Evolutionary conservation across 331 rosid species (phyloP), one percentile per base, ranked within the genome.

Genomic region (Arachis monticola): DNA sequence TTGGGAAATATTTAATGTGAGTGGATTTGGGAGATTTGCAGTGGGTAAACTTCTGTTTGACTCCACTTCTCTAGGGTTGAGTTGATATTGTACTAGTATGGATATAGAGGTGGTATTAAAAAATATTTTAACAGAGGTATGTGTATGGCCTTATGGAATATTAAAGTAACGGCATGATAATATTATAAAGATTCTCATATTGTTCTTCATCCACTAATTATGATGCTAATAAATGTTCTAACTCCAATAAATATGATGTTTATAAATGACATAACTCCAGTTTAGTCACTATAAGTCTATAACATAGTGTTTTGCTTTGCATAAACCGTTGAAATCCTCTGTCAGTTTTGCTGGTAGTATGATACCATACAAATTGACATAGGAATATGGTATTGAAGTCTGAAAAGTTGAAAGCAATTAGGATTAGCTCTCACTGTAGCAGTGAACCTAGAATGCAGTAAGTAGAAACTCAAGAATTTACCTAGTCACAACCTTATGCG

Each of bases 21-120:
- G 30, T 59, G 44, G 13, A 1, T 22, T 38, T 12, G 32, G 62
- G 71, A 81, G 64, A 67, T 81, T 77, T 81, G 45, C 62, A 47
- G 55, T 47, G 30, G 65, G 51, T 5, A 42, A 50, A 7, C 66
- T 69, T 73, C 42, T 44, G 58, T 38, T 48, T 4, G 61, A 35
- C 6, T 64, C 13, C 52, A 22, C 6, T 78, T 69, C 30, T 74
- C 3, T 53, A n/a, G 30, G 52, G 59, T n/a, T 53, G 59, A 17
- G 12, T n/a, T 11, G 59, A 13, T n/a, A n/a, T n/a, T 1, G 22
- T n/a, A n/a, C 6, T 1, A 7, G 59, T 13, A 53, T 1, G 22
- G 6, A 8, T 5, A n/a, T n/a, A 53, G 2, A 53, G 27, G 27
- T 53, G 59, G 30, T 6, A 53, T 22, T 1, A 53, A 8, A n/a